Evolutionary conservation across 2,329 filamentous ascomycete species (phyloP).

Genomic region (Fusarium foetens): DNA sequence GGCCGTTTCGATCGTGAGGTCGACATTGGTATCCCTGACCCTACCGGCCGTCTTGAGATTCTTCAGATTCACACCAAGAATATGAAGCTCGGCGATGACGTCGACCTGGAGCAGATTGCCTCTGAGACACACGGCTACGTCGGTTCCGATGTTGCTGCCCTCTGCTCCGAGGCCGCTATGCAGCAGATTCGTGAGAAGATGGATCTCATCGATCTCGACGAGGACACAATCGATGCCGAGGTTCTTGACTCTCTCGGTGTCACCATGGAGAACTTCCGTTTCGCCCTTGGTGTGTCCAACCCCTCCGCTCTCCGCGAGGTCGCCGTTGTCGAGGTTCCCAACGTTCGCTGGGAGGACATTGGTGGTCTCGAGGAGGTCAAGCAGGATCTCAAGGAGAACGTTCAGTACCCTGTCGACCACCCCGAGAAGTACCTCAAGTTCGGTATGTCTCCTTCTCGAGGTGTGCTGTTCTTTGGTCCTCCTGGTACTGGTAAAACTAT

Average conservation of each 20-base stretch:
- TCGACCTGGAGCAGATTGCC: slow-evolving; percentile 95
- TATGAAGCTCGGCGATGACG: slow-evolving; percentile 98
- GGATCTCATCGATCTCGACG: slow-evolving; percentile 98
- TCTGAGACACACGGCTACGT: slow-evolving; percentile 99
- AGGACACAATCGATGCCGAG: slow-evolving; percentile 98
- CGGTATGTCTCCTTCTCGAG: slow-evolving; percentile 94
- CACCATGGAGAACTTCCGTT: slow-evolving; percentile 99
- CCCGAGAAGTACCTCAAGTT: slow-evolving; percentile 99
- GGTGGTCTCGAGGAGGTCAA: slow-evolving; percentile 98
- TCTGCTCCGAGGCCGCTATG: slow-evolving; percentile 99
- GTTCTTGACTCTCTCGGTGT: slow-evolving; percentile 98
- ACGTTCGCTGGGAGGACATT: slow-evolving; percentile 99
- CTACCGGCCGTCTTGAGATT: slow-evolving; percentile 97
- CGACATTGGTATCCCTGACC: slow-evolving; percentile 97
- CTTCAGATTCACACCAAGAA: slow-evolving; percentile 99
- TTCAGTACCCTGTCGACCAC: slow-evolving; percentile 99
- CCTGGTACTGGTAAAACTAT: slow-evolving; percentile 99
- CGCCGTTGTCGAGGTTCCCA: slow-evolving; percentile 98
- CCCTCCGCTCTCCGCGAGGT: slow-evolving; percentile 98
- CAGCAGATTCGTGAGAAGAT: slow-evolving; percentile 99
- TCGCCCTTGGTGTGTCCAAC: slow-evolving; percentile 97
- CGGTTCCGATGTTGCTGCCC: slow-evolving; percentile 96
- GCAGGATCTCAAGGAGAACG: slow-evolving; percentile 98
- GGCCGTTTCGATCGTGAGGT: slow-evolving; percentile 99
- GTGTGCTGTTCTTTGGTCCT: slow-evolving; percentile 98